Base-by-base conservation (phyloP, 2,329 filamentous ascomycete species). In the Sclerotinia borealis region DNA sequence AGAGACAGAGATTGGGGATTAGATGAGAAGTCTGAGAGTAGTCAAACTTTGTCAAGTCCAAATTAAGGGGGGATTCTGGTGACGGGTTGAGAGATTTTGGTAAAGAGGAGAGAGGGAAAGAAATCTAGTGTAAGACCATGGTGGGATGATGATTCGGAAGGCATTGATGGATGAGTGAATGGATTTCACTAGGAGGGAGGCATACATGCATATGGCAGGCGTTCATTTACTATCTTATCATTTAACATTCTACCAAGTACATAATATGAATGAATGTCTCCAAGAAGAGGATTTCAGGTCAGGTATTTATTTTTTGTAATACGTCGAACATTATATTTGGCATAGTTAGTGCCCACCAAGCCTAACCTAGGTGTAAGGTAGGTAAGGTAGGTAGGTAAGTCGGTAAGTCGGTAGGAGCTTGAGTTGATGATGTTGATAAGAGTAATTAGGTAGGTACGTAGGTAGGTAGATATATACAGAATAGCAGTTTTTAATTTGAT, bases 31-130 rank as follows among this genome's bases (percentile, higher is more conserved):
- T 43, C 36, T 27, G 61, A 63, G 39, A 59, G 52, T 27, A 63
- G 61, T 60, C 61, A 63, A 29, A 63, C 61, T 34, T 52, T 63
- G 22, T 60, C 54, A 7, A 52, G 47, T n/a, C 61, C 61, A 1
- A 63, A 63, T 59, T 63, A 36, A 63, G 13, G 3, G 19, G 31
- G 15, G n/a, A 29, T n/a, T n/a, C n/a, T n/a, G 25, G 31, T 22
- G 17, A n/a, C 9, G 22, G 22, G 17, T 29, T 50, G 15, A 11
- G 13, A 34, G 34, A n/a, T 13, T 43, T 2, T 17, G 11, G 19
- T 41, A 31, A n/a, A n/a, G 17, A 31, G 37, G 11, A 39, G 52
- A 31, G 39, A 43, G 34, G 34, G 37, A 50, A 50, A 31, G 52
- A 56, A 45, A 27, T 56, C 7, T 3, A 45, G 27, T 56, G 52